These are phyloP conservation scores for Herpetomonas muscarum DNA, from an alignment of 208 protist genomes.

Conservation along the genomic window DNA sequence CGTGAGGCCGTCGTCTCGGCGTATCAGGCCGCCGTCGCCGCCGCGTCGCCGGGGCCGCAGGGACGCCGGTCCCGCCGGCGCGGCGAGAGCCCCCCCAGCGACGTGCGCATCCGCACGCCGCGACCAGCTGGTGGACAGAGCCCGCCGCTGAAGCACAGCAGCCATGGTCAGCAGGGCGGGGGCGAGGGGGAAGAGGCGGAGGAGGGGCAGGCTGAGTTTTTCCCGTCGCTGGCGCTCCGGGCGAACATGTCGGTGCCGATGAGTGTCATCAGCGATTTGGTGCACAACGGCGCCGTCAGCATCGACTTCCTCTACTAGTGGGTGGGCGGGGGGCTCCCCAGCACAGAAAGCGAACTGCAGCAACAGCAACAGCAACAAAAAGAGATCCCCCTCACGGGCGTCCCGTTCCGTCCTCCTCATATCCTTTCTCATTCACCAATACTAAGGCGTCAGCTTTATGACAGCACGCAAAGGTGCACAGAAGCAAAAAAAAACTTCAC, in stretches of 20 bases:
- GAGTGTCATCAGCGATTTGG: slow-evolving; percentile 18
- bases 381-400: too few species aligned
- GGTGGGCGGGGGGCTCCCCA: too few species aligned
- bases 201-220: slow-evolving; percentile 6
- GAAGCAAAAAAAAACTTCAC: too few species aligned
- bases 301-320: slow-evolving; percentile 24
- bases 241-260: slow-evolving; percentile 8
- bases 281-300: slow-evolving; percentile 22
- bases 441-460: too few species aligned
- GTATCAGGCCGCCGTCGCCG: slow-evolving; percentile 5
- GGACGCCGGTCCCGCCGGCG: too few species aligned
- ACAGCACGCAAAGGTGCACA: too few species aligned
- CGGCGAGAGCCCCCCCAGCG: not conserved
- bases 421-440: too few species aligned
- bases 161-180: not conserved
- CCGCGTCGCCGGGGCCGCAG: slow-evolving; percentile 9
- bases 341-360: too few species aligned
- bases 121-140: not conserved
- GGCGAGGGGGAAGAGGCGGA: not conserved
- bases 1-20: slow-evolving; percentile 28
- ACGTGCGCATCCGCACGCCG: not conserved
- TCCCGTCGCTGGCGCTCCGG: slow-evolving; percentile 12
- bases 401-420: too few species aligned
- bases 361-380: too few species aligned
- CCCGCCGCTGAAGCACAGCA: not conserved